Conservation (phyloP, 1,284 basidiomycete species). For the Ganoderma resinaceum region DNA sequence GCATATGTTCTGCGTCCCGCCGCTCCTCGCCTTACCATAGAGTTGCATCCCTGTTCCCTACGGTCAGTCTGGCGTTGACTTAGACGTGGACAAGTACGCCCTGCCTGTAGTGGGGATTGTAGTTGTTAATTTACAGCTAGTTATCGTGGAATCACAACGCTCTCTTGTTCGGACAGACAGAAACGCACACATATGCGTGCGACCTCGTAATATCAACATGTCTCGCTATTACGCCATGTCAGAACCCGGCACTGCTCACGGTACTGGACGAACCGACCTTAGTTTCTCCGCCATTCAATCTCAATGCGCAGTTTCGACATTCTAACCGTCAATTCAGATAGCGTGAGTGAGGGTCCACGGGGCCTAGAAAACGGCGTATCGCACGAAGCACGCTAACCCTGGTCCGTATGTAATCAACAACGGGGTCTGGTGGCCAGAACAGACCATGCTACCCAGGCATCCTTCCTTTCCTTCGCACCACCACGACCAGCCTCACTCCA, state of each 20-base stretch:
- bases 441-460: constrained; percentile 27
- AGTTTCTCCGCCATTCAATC: constrained; percentile 2
- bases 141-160: constrained; percentile 12
- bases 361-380: constrained; percentile 10
- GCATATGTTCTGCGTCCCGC: constrained; percentile 18
- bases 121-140: constrained; percentile 20
- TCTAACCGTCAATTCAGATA: constrained; percentile 10
- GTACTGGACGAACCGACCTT: background rate
- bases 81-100: background rate
- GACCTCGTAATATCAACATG: background rate
- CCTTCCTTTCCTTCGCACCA: constrained; percentile 20
- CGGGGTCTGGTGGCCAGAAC: constrained; percentile 3
- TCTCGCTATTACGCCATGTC: background rate
- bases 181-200: background rate
- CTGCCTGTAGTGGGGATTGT: constrained; percentile 12
- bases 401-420: constrained; percentile 25
- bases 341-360: constrained; percentile 23
- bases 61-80: background rate
- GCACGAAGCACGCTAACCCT: constrained; percentile 28
- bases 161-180: background rate
- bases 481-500: constrained; percentile 12
- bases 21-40: constrained; percentile 16
- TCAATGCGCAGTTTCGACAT: constrained; percentile 3
- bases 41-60: constrained; percentile 4
- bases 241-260: background rate